A percentile compares a stretch with the other conserved stretches of the same genome.
Conservation (phyloP, 495 filamentous ascomycete species). For the Neurospora sp. region DNA sequence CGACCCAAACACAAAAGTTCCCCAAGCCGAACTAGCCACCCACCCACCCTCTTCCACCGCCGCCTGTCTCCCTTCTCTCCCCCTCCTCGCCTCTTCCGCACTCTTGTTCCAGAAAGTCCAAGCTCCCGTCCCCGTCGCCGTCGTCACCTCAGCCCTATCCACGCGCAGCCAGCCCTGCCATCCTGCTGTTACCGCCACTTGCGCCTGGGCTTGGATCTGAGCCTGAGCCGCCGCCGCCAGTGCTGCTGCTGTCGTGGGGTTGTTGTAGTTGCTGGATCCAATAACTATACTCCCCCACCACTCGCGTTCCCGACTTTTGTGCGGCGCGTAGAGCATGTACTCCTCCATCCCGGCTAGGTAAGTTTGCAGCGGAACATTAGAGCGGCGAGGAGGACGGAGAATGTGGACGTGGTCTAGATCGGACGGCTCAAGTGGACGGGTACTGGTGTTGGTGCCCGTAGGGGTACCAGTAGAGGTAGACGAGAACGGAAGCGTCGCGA, state of each 20-base stretch:
- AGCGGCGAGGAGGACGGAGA: conserved; percentile 19
- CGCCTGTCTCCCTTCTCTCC: conserved; percentile 9
- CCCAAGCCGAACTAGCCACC: conserved; percentile 19
- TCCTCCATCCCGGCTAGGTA: conserved; percentile 24
- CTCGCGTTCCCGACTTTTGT: conserved; percentile 33
- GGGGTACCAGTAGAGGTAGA: background rate
- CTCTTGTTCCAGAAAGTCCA: conserved; percentile 6
- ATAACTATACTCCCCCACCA: conserved; percentile 42
- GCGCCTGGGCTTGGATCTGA: conserved; percentile 6
- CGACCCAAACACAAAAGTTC: conserved; percentile 13
- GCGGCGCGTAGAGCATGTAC: conserved; percentile 39
- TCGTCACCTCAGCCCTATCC: conserved; percentile 27
- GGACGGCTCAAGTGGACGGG: background rate
- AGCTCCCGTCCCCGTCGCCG: background rate
- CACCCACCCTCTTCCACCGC: conserved; percentile 17
- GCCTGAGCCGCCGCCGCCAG: too few species aligned
- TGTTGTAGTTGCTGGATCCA: conserved; percentile 15
- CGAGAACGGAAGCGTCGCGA: background rate
- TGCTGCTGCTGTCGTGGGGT: conserved; percentile 1
- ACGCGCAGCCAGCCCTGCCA: conserved; percentile 42
- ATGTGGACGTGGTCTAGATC: conserved; percentile 34
- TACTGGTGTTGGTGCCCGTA: background rate
- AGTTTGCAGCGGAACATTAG: background rate
- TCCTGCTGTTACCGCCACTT: conserved; percentile 23
- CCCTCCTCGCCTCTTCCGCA: conserved; percentile 12